phyloP scores from a whole-genome alignment of 1,284 basidiomycete genomes.

The Rhodofomes roseus region DNA sequence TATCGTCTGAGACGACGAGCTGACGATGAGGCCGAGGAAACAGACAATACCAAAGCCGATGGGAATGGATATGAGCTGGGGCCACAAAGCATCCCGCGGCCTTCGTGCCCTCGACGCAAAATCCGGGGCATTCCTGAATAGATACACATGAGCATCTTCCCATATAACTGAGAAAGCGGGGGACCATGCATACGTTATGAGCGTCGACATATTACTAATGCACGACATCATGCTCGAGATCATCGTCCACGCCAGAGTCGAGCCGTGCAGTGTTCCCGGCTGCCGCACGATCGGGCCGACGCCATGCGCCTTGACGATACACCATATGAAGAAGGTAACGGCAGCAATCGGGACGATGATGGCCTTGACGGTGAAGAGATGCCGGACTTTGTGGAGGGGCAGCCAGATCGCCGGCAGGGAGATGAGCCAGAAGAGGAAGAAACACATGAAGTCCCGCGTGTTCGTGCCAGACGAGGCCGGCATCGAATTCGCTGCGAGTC shows the following conservation, averaged over 20 bases:
- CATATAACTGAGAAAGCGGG: neutral
- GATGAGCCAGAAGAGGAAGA: conserved; percentile 86
- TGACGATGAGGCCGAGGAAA: conserved; percentile 84
- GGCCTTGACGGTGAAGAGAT: conserved; percentile 81
- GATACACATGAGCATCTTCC: neutral
- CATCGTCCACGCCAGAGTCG: conserved; percentile 78
- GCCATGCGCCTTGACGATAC: conserved; percentile 74
- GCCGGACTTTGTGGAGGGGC: conserved; percentile 79
- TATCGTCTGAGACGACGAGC: conserved; percentile 71
- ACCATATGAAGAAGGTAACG: conserved; percentile 80
- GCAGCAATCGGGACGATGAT: conserved; percentile 75
- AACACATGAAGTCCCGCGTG: conserved; percentile 71
- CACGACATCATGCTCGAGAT: conserved; percentile 74
- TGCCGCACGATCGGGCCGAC: conserved; percentile 76
- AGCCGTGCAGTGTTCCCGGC: conserved; percentile 61
- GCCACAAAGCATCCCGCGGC: conserved; percentile 65
- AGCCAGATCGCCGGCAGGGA: conserved; percentile 80
- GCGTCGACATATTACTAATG: conserved; percentile 77
- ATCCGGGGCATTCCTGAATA: conserved; percentile 66
- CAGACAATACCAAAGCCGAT: conserved; percentile 75
- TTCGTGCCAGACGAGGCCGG: conserved; percentile 69
- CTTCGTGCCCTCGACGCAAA: conserved; percentile 73
- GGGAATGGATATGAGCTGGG: conserved; percentile 74
- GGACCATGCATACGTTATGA: conserved; percentile 49
- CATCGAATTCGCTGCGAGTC: conserved; percentile 54